Conservation (phyloP, 352 stramenopile species). For the Phytophthora sp. region DNA sequence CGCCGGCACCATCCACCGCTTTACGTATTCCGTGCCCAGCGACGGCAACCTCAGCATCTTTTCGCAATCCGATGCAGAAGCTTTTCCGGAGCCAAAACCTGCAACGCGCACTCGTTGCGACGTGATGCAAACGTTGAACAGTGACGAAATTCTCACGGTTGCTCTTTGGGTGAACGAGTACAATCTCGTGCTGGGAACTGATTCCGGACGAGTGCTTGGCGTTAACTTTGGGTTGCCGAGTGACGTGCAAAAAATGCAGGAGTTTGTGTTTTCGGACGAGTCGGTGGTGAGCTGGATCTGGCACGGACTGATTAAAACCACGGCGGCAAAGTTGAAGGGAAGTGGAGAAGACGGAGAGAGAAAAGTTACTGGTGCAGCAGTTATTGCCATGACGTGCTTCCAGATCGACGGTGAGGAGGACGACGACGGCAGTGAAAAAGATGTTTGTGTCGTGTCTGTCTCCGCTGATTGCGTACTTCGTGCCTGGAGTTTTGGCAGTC, state of each 20-base stretch:
- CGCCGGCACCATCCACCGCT: conserved; percentile 71
- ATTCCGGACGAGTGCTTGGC: conserved; percentile 62
- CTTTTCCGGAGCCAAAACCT: conserved; percentile 48
- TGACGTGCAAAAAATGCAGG: conserved; percentile 48
- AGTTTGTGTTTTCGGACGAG: conserved; percentile 75
- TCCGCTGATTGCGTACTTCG: conserved; percentile 70
- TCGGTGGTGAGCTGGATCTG: conserved; percentile 76
- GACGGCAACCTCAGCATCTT: conserved; percentile 59
- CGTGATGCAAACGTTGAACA: conserved; percentile 50
- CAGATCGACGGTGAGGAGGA: conserved; percentile 57
- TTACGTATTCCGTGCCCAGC: conserved; percentile 54
- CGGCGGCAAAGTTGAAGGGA: conserved; percentile 41
- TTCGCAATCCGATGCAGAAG: conserved; percentile 42
- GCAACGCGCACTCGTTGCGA: conserved; percentile 45
- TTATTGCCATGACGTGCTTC: conserved; percentile 73
- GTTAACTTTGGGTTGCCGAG: conserved; percentile 74
- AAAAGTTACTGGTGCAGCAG: conserved; percentile 29
- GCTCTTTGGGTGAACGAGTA: conserved; percentile 82
- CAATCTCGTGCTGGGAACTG: conserved; percentile 71
- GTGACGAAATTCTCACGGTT: conserved; percentile 66
- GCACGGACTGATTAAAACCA: conserved; percentile 66
- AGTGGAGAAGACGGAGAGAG: conserved; percentile 31
- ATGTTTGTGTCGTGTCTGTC: conserved; percentile 74
- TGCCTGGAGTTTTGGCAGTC: conserved; percentile 71
- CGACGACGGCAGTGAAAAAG: conserved; percentile 32